Conservation (phyloP, 768 basidiomycete genomes). For the Calocera viscosa region DNA sequence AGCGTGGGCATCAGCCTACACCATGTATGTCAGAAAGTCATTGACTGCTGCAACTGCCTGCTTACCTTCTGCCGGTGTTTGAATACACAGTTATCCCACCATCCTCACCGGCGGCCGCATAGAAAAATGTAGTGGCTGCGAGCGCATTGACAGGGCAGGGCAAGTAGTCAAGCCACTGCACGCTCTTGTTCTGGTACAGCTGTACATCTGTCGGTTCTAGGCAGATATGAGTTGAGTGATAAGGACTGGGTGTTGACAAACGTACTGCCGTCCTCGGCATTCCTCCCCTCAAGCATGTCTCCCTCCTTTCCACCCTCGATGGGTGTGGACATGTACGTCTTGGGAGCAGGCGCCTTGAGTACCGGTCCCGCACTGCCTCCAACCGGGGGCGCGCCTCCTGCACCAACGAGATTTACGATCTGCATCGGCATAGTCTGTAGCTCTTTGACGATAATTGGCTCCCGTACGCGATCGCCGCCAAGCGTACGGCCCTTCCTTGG, state of each 20-base stretch:
- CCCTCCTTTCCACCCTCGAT: conserved; percentile 46
- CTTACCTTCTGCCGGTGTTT: conserved; percentile 67
- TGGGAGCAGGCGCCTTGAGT: conserved; percentile 45
- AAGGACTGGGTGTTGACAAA: no score
- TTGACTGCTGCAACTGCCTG: conserved; percentile 7
- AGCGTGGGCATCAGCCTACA: conserved; percentile 71
- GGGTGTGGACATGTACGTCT: conserved; percentile 46
- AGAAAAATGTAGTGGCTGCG: conserved; percentile 51
- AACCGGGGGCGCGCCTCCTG: neutral
- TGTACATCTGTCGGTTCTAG: conserved; percentile 56
- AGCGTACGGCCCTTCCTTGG: conserved; percentile 41
- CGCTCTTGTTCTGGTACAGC: conserved; percentile 50
- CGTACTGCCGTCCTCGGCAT: conserved; percentile 51
- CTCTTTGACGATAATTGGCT: conserved; percentile 42
- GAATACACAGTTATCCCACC: conserved; percentile 77
- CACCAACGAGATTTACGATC: neutral
- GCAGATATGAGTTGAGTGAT: neutral
- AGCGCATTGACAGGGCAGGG: conserved; percentile 56
- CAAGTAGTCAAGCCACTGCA: conserved; percentile 83
- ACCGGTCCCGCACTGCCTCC: conserved; percentile 21
- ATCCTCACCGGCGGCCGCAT: conserved; percentile 68
- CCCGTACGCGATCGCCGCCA: conserved; percentile 53
- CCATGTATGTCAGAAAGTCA: neutral
- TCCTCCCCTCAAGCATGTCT: conserved; percentile 62
- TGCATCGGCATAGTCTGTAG: conserved; percentile 26